These are phyloP conservation scores for Diaporthe citrichinensis DNA, from an alignment of 2,329 filamentous ascomycete species.

Conservation along the genomic window DNA sequence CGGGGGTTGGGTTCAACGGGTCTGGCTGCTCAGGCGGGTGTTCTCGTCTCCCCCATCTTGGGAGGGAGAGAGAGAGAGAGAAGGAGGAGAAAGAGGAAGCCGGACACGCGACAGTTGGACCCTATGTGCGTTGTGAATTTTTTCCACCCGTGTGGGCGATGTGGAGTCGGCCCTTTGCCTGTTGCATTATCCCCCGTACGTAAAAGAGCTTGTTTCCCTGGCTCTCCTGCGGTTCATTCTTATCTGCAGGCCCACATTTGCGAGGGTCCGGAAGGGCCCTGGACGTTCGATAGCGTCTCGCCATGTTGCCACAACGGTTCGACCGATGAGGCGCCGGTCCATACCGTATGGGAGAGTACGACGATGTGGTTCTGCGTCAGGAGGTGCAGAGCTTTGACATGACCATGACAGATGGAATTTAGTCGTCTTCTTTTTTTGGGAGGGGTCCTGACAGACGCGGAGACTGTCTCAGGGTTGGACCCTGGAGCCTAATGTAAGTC, in stretches of 20 bases:
- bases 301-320: conserved; percentile 29
- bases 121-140: conserved; percentile 31
- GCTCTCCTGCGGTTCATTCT: neutral
- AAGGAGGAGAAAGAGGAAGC: neutral
- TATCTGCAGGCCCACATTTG: conserved; percentile 26
- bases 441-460: no score
- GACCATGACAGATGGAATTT: conserved; percentile 11
- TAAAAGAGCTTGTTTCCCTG: conserved; percentile 27
- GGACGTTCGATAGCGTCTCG: conserved; percentile 25
- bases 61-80: conserved; percentile 2
- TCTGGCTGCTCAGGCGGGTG: conserved; percentile 10
- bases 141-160: conserved; percentile 19
- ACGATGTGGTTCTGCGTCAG: neutral
- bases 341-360: neutral
- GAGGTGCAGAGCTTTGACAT: neutral
- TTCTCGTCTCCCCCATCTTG: conserved; percentile 29
- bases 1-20: neutral
- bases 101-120: conserved; percentile 17
- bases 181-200: conserved; percentile 28
- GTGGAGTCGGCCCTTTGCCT: conserved; percentile 12
- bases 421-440: neutral
- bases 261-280: conserved; percentile 7
- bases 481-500: neutral
- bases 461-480: neutral
- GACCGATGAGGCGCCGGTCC: conserved; percentile 1